Base-by-base conservation (phyloP, 75 land plant genomes). In the Chamaecyparis obtusa region DNA sequence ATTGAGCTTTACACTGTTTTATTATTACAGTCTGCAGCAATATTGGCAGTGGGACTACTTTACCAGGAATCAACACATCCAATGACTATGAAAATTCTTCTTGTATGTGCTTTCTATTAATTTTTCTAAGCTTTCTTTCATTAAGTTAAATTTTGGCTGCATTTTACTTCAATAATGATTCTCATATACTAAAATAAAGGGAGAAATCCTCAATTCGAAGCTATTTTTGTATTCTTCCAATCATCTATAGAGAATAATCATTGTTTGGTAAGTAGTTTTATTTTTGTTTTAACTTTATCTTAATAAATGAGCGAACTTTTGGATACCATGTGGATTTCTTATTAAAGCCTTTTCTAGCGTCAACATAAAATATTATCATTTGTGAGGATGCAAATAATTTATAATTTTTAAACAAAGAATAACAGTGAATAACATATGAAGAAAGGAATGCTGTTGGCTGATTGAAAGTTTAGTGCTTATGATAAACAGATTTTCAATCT, bases 51-150 rank as follows among this genome's bases (percentile, higher is more conserved):
- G 55, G 99, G 99, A 32, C 92, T 98, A 86, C 93, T 97, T 37
- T 95, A 92, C 91, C 99, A 98, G 91, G 99, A 99, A 87, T 95
- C 99, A 41, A 95, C 97, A 36, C 97, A 98, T 87, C 97, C 96
- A 37, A 88, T 94, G 44, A 95, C 95, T 8, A 98, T 96, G 92
- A 94, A 96, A 77, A 91, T 91, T 87, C 93, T 98, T 67, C 89
- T 98, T 92, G 99, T 97, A 94, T 30, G 85, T 84, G 48, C 44
- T 78, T 39, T 41, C 10, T 39, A 41, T 39, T 7, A 39, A 21
- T 39, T 17, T 37, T 77, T 39, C 37, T 39, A 19, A 5, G 3
- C 43, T 39, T 77, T 9, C 27, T 39, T 39, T 77, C 8, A 1
- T 37, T 39, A 9, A 77, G 9, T 37, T 37, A 17, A 72, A 77